Base-by-base conservation (phyloP, 2,329 filamentous ascomycete genomes). In the Aspergillus texensis region DNA sequence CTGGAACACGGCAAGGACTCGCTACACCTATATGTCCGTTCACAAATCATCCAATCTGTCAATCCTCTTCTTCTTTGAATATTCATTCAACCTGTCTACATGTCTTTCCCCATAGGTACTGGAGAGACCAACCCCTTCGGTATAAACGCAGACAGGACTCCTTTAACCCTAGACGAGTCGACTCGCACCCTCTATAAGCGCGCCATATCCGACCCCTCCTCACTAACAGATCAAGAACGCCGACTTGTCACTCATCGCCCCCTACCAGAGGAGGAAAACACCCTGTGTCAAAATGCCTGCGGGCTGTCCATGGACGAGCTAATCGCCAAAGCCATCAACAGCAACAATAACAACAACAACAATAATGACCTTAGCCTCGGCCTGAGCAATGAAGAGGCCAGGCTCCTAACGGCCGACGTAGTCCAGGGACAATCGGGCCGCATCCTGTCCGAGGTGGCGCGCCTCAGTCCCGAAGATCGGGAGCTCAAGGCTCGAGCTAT, bases 191-290 rank as follows among this genome's bases (percentile, higher is more conserved):
- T 68, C 24, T 67, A 65, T 19, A 64, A 66, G 57, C 65, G 61
- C 46, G 63, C 67, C 32, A 68, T 68, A 11, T 39, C 58, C 56
- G 41, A 68, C 14, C 63, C 63, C 5, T 59, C 58, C 58, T 68
- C 63, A 43, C 65, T 67, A 53, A 68, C 65, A 26, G 67, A 68
- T 57, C 21, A 57, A 58, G 63, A 67, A 66, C 53, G 63, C 46
- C 41, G 59, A 66, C 41, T 54, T 30, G 62, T 68, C 32, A 62
- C 63, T 48, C 46, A 60, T 52, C 67, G 65, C 39, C 56, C 46
- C 10, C 61, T 57, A 39, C 16, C 52, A 56, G 63, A 59, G 21
- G 62, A 67, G 57, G 65, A 67, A 60, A 55, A 66, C 45, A 48
- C 32, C 6, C 65, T 67, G 24, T 66, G 59, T 53, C 67, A 34